Conservation (phyloP, 2,329 filamentous ascomycete genomes). For the Cryphonectria parasitica region DNA sequence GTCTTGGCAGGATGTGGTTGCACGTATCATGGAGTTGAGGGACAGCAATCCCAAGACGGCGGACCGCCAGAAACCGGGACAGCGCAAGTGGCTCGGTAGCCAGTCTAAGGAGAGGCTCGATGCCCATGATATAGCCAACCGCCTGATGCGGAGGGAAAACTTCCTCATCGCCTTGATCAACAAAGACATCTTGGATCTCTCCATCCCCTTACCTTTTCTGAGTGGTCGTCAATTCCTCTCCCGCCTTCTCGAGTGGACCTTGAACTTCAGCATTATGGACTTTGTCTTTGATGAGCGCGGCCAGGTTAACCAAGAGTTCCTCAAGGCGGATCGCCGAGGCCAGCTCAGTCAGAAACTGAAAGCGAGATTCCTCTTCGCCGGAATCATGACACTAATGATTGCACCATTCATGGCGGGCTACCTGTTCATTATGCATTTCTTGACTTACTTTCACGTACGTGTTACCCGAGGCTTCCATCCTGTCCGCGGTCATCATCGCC, state of each 20-base stretch:
- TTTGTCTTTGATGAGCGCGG: slow-evolving; percentile 91
- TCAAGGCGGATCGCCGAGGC: slow-evolving; percentile 80
- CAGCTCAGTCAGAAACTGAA: slow-evolving; percentile 78
- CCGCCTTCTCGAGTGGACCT: slow-evolving; percentile 86
- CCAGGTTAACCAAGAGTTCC: slow-evolving; percentile 82
- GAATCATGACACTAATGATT: slow-evolving; percentile 82
- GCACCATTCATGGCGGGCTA: slow-evolving; percentile 88
- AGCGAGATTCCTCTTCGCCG: slow-evolving; percentile 79
- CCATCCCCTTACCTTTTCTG: slow-evolving; percentile 82
- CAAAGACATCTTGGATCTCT: slow-evolving; percentile 90
- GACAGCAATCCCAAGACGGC: slow-evolving; percentile 86
- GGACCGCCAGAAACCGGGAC: slow-evolving; percentile 54
- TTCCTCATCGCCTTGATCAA: slow-evolving; percentile 97
- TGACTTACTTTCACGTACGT: slow-evolving; percentile 88
- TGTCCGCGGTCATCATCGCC: neutral
- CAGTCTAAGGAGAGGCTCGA: slow-evolving; percentile 94
- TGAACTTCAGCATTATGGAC: slow-evolving; percentile 88
- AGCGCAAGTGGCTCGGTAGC: slow-evolving; percentile 68
- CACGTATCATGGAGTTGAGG: slow-evolving; percentile 79
- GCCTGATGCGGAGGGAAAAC: slow-evolving; percentile 94
- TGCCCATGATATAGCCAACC: slow-evolving; percentile 95
- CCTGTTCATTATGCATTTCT: slow-evolving; percentile 86
- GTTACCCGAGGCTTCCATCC: neutral
- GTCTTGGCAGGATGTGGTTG: slow-evolving; percentile 90
- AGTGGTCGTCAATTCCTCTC: slow-evolving; percentile 83